Evolutionary conservation across 2,329 filamentous ascomycete genomes (phyloP), one percentile per base, ranked within the genome.

Genomic region (Exophiala alcalophila): DNA sequence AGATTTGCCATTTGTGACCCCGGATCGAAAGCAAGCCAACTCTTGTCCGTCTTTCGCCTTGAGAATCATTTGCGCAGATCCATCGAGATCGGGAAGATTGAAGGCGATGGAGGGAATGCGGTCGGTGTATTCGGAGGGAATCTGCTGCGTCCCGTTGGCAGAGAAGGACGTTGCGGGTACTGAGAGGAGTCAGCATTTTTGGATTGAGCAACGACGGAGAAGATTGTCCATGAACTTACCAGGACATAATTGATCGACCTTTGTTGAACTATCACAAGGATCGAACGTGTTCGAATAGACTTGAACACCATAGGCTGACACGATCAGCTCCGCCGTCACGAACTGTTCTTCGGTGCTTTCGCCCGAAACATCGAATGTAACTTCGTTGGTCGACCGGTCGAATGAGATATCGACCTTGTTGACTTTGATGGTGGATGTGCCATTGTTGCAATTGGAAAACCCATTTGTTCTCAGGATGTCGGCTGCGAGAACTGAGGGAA

Each of bases 41-140:
- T 83, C 73, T 23, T 75, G 59, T 26, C 73, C 74, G 21, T 83
- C 78, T 26, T 78, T 65, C 4, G 78, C 69, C 47, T 76, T 81
- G 31, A 98, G 76, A 60, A 87, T 70, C 51, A 98, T 70, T 30
- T 82, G 92, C 23, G 90, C 92, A 57, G 83, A 69, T 25, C 91
- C 91, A 41, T 91, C 83, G 55, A 98, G 84, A 62, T 98, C 90
- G 35, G 92, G 92, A 21, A 98, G 74, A 48, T 79, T 77, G 69
- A 96, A 98, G 9, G 91, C 91, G 54, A 98, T 94, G 2, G 79
- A 70, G 1, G 92, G 92, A 27, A 98, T 91, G 66, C 84, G 68
- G 40, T 74, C 74, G 42, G 86, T 81, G 60, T 82, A 91, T 48
- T 81, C 59, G 0, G 76, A 66, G 11, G 89, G 85, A 26, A 98